Evolutionary conservation across 208 protist genomes (phyloP).

Genomic region (Leptomonas pyrrhocoris): DNA sequence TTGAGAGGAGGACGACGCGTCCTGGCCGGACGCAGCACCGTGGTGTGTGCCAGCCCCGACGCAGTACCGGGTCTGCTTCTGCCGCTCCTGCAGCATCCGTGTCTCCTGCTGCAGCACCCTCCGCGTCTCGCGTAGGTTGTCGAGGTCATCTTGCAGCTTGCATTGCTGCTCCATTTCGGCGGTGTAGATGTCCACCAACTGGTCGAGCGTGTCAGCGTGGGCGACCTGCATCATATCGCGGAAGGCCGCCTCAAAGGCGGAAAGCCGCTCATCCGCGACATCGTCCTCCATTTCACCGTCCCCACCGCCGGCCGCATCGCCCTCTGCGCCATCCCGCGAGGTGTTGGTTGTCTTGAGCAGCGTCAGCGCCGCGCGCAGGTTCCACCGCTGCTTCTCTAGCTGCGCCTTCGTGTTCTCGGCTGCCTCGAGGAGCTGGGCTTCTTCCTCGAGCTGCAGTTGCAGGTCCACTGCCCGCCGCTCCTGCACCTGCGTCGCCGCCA

Average conservation of each 20-base stretch:
- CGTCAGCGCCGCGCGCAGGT: constrained; percentile 20
- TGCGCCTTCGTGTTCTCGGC: constrained; percentile 47
- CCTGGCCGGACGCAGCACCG: background rate
- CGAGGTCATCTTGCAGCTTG: constrained; percentile 59
- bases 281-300: background rate
- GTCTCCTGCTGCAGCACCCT: constrained; percentile 33
- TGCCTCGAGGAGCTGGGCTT: constrained; percentile 67
- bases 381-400: constrained; percentile 35
- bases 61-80: constrained; percentile 27
- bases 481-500: constrained; percentile 61
- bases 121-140: constrained; percentile 27
- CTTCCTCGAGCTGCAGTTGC: constrained; percentile 69
- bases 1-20: background rate
- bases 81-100: constrained; percentile 30
- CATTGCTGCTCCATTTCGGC: constrained; percentile 65
- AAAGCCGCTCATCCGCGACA: constrained; percentile 57
- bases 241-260: constrained; percentile 88
- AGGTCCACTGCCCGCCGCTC: constrained; percentile 47
- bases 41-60: constrained; percentile 17
- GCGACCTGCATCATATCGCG: constrained; percentile 90
- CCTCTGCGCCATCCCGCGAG: background rate
- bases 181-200: constrained; percentile 49
- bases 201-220: constrained; percentile 48
- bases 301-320: background rate
- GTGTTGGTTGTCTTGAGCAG: constrained; percentile 7